Evolutionary conservation across 2,329 filamentous ascomycete genomes (phyloP), one percentile per base, ranked within the genome.

Genomic region (Sporothrix schenckii): DNA sequence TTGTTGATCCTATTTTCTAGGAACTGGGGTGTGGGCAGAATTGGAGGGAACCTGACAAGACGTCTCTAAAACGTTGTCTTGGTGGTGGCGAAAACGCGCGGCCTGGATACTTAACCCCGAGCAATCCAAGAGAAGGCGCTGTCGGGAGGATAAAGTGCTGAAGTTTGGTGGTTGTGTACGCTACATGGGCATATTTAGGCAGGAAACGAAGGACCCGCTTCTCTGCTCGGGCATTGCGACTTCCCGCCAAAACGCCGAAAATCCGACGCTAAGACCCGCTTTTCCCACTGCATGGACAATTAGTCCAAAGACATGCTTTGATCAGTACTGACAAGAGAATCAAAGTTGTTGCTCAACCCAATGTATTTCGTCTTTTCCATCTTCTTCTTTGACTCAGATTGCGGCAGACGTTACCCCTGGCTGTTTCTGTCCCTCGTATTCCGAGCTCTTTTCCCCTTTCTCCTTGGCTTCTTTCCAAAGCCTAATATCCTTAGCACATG

Each of bases 41-140:
- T 19, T 24, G 27, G 44, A 65, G 61, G 61, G 61, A 65, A 53
- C 63, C 63, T 53, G 27, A 7, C 13, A 47, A 52, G 44, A 30
- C n/a, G 52, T 14, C 24, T 6, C 39, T 27, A 63, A 54, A 24
- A 66, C 50, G 39, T 44, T 16, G 27, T 52, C n/a, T 19, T 19
- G n/a, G 9, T 21, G 47, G 56, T 65, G 68, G 58, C 68, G 24
- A 69, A 58, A 39, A 56, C 63, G 50, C 69, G 69, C 61, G 63
- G 69, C 69, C 61, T 44, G 63, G 69, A 21, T 60, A 58, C 53
- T 67, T 60, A 70, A 70, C 61, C 54, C 69, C 69, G 69, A 70
- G 63, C 53, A 44, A 30, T 34, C 58, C 41, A 47, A 14, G 14
- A 60, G 56, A 10, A n/a, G 27, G 27, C 24, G 19, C 53, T 19